Conservation (phyloP, 371 early-diverging fungal genomes). For the Cladochytrium tenue region DNA sequence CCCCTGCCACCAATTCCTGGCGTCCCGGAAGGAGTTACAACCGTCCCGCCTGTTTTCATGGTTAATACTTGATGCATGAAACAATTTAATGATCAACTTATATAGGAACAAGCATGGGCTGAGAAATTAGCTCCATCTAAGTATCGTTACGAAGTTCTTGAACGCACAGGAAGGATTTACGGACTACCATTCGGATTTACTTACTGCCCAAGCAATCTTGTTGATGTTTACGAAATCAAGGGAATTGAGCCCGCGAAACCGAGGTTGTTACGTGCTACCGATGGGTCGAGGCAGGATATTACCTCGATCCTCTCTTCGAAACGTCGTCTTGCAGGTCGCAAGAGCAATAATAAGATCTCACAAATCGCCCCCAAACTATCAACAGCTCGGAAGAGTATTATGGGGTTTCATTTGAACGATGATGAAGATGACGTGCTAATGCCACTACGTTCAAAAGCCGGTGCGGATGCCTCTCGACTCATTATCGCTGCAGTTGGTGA, state of each 20-base stretch:
- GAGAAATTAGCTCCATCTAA: constrained; percentile 37
- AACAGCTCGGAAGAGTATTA: not conserved
- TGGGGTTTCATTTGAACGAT: not conserved
- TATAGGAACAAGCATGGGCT: constrained; percentile 46
- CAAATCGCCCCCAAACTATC: not conserved
- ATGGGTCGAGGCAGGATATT: no score
- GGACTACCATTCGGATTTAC: constrained; percentile 50
- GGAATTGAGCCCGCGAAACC: constrained; percentile 18
- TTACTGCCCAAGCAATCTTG: constrained; percentile 37
- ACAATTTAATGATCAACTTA: not conserved
- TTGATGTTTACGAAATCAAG: constrained; percentile 36
- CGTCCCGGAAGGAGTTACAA: constrained; percentile 46
- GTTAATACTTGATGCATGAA: constrained; percentile 13
- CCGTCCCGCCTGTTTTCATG: constrained; percentile 53
- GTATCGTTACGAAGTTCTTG: constrained; percentile 41
- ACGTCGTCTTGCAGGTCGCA: not conserved
- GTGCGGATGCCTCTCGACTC: not conserved
- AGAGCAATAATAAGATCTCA: not conserved
- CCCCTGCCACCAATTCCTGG: constrained; percentile 53
- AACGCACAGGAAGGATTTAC: constrained; percentile 45
- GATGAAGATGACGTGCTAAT: not conserved
- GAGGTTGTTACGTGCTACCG: not conserved
- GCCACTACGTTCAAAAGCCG: not conserved
- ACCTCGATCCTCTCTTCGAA: no score
- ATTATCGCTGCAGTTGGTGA: not conserved